Base-by-base conservation (phyloP, 768 basidiomycete species). In the Peribolospora baueri region DNA sequence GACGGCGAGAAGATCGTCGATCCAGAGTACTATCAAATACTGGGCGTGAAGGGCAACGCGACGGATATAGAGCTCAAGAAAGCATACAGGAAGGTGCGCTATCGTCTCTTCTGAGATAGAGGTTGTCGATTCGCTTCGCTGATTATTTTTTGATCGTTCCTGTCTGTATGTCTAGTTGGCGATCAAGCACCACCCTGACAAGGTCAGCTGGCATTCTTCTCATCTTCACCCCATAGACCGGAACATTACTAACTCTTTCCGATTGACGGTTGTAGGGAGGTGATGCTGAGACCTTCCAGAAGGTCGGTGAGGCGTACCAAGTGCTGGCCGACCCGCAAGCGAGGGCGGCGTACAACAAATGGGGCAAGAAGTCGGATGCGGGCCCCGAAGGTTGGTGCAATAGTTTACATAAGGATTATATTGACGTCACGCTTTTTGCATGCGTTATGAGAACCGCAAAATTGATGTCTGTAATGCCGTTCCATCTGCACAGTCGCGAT, bases 261-360 rank as follows among this genome's bases (percentile, higher is more conserved):
- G 37, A 48, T 37, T 25, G 37, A 25, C 25, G 25, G 25, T 25
- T 25, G 25, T 25, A 25, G 25, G 85, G 11, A 3, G 46, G 86
- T 63, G 93, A 91, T 1, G 87, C 88, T 65, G 81, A 84, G 66
- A 88, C 80, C 71, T 98, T 98, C 73, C 91, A 95, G 69, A 84
- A 93, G 49, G 84, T 98, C 64, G 53, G 85, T 66, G 88, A 91
- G 76, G 91, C 91, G 53, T 97, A 95, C 67, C 86, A 90, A 57
- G 52, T 64, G 37, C 58, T 70, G 4, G 62, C 58, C 50, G 57
- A 64, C 65, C 83, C 66, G 75, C 84, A 97, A 70, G 67, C 82
- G 48, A 77, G 91, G 48, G 76, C 77, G 0, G 82, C 87, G 25
- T 98, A 98, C 64, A 88, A 98, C 68, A 87, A 86, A 71, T 81